Percentiles rank a stretch among this genome's conserved stretches.
phyloP scores from a whole-genome alignment of 148 eudicot species.

The Camellia lanceoleosa region DNA sequence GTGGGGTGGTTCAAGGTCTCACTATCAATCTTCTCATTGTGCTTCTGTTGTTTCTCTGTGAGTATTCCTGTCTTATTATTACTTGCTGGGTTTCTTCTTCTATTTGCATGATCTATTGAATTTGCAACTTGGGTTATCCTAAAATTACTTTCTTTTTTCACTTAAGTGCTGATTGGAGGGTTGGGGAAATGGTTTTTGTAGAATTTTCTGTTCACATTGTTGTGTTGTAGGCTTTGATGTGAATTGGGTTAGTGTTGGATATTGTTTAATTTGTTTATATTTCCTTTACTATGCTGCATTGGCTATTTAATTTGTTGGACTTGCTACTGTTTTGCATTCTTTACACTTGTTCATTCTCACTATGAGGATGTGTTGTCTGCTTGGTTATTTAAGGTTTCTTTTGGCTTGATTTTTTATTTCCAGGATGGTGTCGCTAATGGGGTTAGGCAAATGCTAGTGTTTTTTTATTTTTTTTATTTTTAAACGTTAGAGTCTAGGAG shows the following conservation, averaged over 20 bases:
- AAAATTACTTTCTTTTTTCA: conserved; percentile 17
- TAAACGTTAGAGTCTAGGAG: not conserved
- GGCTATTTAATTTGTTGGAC: conserved; percentile 7
- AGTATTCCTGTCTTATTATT: conserved; percentile 30
- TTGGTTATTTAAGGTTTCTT: not conserved
- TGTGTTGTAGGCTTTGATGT: conserved; percentile 10
- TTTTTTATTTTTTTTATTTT: not conserved
- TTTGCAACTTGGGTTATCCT: conserved; percentile 19
- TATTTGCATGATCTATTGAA: conserved; percentile 22
- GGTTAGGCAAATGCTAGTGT: not conserved
- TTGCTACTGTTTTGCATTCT: not conserved
- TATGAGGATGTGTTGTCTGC: too few species aligned
- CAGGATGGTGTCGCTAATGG: not conserved
- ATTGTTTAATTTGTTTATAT: not conserved
- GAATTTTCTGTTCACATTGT: conserved; percentile 3
- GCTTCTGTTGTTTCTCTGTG: conserved; percentile 43
- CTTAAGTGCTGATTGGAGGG: conserved; percentile 8
- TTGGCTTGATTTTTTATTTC: not conserved
- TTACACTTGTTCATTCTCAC: too few species aligned
- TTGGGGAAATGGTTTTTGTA: conserved; percentile 23
- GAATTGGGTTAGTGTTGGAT: not conserved
- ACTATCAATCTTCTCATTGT: conserved; percentile 16
- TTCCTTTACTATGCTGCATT: not conserved
- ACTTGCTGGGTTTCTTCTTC: conserved; percentile 1
- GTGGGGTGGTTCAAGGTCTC: conserved; percentile 20